Percentiles rank a stretch among this genome's conserved stretches.
phyloP scores from a whole-genome alignment of 768 basidiomycete species.

The Glaciozyma antarctica region DNA sequence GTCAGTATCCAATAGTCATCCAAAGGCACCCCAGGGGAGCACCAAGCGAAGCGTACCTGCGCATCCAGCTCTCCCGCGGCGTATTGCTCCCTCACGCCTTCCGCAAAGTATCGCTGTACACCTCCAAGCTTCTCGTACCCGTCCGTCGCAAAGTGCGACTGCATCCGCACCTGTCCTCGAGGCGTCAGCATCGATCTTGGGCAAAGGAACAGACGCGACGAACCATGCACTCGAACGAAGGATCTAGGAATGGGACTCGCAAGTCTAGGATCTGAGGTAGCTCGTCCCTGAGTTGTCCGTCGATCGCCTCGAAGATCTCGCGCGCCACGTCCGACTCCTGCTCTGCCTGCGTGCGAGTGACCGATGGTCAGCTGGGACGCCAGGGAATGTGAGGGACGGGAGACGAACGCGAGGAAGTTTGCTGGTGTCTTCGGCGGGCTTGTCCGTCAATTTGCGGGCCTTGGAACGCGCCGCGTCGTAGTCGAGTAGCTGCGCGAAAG shows the following conservation, averaged over 20 bases:
- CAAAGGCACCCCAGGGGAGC: background rate
- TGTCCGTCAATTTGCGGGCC: constrained; percentile 78
- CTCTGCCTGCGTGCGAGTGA: constrained; percentile 57
- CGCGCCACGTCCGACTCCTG: constrained; percentile 91
- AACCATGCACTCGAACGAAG: constrained; percentile 97
- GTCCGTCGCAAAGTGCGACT: constrained; percentile 94
- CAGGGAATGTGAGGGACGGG: background rate
- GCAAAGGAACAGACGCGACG: background rate
- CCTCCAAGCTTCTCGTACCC: constrained; percentile 89
- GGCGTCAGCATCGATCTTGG: background rate
- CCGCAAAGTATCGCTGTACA: constrained; percentile 61
- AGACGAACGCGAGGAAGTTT: constrained; percentile 68
- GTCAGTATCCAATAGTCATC: background rate
- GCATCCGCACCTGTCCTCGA: constrained; percentile 54
- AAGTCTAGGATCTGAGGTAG: constrained; percentile 87
- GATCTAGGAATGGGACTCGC: constrained; percentile 95
- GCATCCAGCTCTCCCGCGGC: constrained; percentile 92
- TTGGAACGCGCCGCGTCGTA: constrained; percentile 87
- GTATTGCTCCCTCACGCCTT: constrained; percentile 61
- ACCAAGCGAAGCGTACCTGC: constrained; percentile 47
- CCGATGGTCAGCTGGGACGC: background rate
- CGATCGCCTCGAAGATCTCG: constrained; percentile 85
- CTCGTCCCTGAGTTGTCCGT: constrained; percentile 81
- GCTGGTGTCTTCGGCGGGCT: constrained; percentile 84
- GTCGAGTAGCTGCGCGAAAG: constrained; percentile 62